These are phyloP conservation scores for Echinosphaeria canescens DNA, from an alignment of 2,329 filamentous ascomycete species.

Conservation along the genomic window DNA sequence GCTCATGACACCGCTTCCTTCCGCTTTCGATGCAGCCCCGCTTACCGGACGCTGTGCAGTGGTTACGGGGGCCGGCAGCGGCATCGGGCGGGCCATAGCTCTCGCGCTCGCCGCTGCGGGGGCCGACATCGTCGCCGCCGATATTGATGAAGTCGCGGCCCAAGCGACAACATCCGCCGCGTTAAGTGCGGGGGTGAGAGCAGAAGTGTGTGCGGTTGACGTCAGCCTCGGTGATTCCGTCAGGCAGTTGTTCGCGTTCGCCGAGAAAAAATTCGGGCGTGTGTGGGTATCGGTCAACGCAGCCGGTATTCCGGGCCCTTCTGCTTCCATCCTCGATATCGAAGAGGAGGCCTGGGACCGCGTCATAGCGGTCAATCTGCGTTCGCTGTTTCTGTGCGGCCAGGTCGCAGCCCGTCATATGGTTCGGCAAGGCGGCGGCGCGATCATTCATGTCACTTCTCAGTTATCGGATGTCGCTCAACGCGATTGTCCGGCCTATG, in stretches of 20 bases:
- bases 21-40: no score
- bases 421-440: conserved; percentile 49
- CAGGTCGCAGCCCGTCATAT: conserved; percentile 67
- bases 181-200: conserved; percentile 42
- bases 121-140: conserved; percentile 29
- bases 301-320: conserved; percentile 65
- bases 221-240: conserved; percentile 44
- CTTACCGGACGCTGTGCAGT: no score
- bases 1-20: no score
- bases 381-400: conserved; percentile 59
- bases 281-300: no score
- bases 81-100: conserved; percentile 34
- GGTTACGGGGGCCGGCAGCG: conserved; percentile 32
- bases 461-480: no score
- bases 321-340: no score
- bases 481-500: conserved; percentile 82
- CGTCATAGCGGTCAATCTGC: conserved; percentile 75
- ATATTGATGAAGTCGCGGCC: conserved; percentile 13
- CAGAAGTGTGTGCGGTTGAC: conserved; percentile 47
- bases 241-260: conserved; percentile 57
- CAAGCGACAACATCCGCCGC: conserved; percentile 34
- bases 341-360: conserved; percentile 50
- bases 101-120: conserved; percentile 35
- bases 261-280: no score
- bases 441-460: conserved; percentile 79